Evolutionary conservation across 2,329 filamentous ascomycete genomes (phyloP), one percentile per base, ranked within the genome.

Genomic region (Aureobasidium musti): DNA sequence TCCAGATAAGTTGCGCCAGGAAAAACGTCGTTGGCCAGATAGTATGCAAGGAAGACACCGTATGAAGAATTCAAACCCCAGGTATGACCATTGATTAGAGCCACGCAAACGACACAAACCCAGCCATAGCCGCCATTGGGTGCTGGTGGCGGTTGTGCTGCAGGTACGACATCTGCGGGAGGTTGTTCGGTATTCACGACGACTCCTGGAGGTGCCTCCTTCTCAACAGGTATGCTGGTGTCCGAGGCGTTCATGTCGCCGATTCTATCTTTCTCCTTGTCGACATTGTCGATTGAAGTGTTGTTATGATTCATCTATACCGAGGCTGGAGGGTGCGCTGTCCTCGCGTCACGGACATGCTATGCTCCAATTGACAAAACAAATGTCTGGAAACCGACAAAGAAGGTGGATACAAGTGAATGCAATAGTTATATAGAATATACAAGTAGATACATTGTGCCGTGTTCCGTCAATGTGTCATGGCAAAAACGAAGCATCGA

Each of bases 31-130:
- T 83, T 84, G 21, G 82, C 79, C 66, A 94, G 84, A 79, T 94
- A 95, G 72, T 92, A 84, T 19, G 91, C 88, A 17, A 94, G 86
- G 69, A 89, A 91, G 67, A 92, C 87, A 74, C 90, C 91, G 79
- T 84, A 90, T 1, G 84, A 82, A 13, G 70, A 72, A 59, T 77
- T 76, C 10, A 76, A 64, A 19, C 75, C 75, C 81, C 81, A 83
- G 5, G 80, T 82, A 71, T 82, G 79, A 0, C 75, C 78, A 70
- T 82, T 83, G 41, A 83, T 81, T 6, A 77, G 69, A 60, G 77
- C 77, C 19, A 74, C 73, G 69, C 78, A 80, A 30, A 73, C 78
- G 21, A 83, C 82, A 70, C 81, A 84, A 7, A 85, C 79, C 84
- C 84, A 86, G 50, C 84, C 83, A 69, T 88, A 89, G 17, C 87